phyloP scores from a whole-genome alignment of 192 early-diverging fungal species.

The Coemansia pectinata region DNA sequence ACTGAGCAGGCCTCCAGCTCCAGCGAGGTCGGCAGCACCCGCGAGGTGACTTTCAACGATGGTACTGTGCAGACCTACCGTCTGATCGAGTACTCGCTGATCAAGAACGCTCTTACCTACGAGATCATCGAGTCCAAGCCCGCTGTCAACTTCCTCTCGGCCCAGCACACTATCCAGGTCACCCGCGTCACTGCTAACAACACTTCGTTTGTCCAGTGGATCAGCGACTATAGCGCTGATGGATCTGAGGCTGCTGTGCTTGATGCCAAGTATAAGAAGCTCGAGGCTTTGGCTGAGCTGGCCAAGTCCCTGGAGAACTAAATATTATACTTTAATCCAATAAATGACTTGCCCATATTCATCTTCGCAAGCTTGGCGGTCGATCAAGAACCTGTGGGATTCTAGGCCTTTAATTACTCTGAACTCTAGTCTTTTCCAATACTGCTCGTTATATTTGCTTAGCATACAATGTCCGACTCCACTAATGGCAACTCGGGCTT shows the following conservation, averaged over 20 bases:
- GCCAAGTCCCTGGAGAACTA: slow-evolving; percentile 47
- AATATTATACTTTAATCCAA: neutral
- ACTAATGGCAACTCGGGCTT: neutral
- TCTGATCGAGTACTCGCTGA: slow-evolving; percentile 57
- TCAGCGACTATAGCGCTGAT: slow-evolving; percentile 59
- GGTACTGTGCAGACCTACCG: slow-evolving; percentile 60
- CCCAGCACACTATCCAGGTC: slow-evolving; percentile 57
- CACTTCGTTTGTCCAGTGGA: slow-evolving; percentile 62
- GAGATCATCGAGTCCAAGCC: slow-evolving; percentile 61
- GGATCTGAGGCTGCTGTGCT: slow-evolving; percentile 49
- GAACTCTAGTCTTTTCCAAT: neutral
- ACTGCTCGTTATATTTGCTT: neutral
- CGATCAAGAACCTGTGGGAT: neutral
- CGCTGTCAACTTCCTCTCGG: slow-evolving; percentile 56
- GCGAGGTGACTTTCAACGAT: slow-evolving; percentile 57
- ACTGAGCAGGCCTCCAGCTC: slow-evolving; percentile 29
- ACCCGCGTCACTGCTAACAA: slow-evolving; percentile 56
- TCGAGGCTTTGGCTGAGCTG: slow-evolving; percentile 59
- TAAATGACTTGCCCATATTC: slow-evolving; percentile 3
- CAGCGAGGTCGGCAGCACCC: slow-evolving; percentile 53
- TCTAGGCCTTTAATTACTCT: neutral
- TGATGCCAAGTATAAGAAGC: slow-evolving; percentile 64
- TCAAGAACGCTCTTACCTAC: slow-evolving; percentile 55
- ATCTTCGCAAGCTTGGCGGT: neutral
- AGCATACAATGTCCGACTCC: neutral